Evolutionary conservation across 192 early-diverging fungal genomes (phyloP).

Genomic region (Coemansia reversa): DNA sequence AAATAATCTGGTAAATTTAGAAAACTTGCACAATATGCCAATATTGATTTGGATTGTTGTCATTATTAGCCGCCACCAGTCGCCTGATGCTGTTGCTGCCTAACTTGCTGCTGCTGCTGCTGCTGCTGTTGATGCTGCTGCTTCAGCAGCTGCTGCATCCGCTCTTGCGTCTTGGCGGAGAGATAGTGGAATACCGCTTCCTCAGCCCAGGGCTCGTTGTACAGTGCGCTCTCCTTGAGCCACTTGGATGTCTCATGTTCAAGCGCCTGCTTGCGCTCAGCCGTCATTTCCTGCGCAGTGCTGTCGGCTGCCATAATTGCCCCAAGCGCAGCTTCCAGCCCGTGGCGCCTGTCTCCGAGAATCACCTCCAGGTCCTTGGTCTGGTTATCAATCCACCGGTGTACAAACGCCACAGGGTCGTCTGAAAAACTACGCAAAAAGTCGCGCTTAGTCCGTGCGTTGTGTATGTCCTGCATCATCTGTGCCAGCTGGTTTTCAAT

Average conservation of each 20-base stretch:
- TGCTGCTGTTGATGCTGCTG: slow-evolving; percentile 38
- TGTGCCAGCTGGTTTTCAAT: slow-evolving; percentile 64
- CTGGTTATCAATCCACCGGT: slow-evolving; percentile 92
- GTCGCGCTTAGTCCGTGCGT: slow-evolving; percentile 86
- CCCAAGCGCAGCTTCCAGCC: slow-evolving; percentile 44
- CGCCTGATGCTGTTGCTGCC: slow-evolving; percentile 14
- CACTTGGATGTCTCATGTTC: slow-evolving; percentile 43
- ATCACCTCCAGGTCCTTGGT: slow-evolving; percentile 86
- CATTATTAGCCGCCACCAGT: slow-evolving; percentile 2
- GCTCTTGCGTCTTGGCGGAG: slow-evolving; percentile 60
- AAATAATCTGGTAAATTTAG: no score
- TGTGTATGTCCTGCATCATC: slow-evolving; percentile 81
- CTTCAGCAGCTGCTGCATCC: slow-evolving; percentile 51
- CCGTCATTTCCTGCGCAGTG: slow-evolving; percentile 23
- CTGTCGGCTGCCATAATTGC: slow-evolving; percentile 46
- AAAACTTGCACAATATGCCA: no score
- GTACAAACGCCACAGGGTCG: slow-evolving; percentile 86
- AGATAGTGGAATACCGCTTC: slow-evolving; percentile 93
- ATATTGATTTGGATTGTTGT: no score
- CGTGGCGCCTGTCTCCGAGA: slow-evolving; percentile 45
- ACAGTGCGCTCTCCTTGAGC: slow-evolving; percentile 53
- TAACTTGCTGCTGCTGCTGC: slow-evolving; percentile 19
- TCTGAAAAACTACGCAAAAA: slow-evolving; percentile 86
- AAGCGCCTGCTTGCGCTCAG: slow-evolving; percentile 31
- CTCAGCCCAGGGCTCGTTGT: slow-evolving; percentile 67